A percentile compares a stretch with the other conserved stretches of the same genome.
Conservation (phyloP, 192 early-diverging fungal genomes). For the Backusella morwellensis region DNA sequence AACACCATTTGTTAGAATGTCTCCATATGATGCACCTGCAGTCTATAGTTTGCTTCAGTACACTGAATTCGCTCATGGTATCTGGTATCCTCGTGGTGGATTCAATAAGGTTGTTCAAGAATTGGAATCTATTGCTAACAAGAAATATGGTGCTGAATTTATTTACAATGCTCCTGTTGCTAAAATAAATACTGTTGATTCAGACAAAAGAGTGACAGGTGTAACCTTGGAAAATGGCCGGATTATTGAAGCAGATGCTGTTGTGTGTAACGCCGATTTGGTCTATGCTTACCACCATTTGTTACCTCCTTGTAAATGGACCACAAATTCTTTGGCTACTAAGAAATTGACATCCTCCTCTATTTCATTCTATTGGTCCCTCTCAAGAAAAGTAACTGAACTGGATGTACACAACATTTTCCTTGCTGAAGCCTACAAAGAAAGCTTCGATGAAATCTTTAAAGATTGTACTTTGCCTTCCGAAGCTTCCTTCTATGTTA, state of each 20-base stretch:
- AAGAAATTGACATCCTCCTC: slow-evolving; percentile 53
- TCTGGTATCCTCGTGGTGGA: slow-evolving; percentile 58
- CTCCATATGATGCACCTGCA: slow-evolving; percentile 57
- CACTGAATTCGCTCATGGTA: slow-evolving; percentile 54
- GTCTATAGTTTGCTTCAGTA: slow-evolving; percentile 54
- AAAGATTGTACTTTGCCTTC: slow-evolving; percentile 41
- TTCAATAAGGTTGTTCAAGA: slow-evolving; percentile 49
- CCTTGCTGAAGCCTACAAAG: slow-evolving; percentile 46
- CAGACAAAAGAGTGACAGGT: slow-evolving; percentile 39
- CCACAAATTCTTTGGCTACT: slow-evolving; percentile 26
- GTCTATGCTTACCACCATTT: slow-evolving; percentile 51
- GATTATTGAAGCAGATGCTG: slow-evolving; percentile 46
- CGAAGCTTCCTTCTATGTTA: slow-evolving; percentile 55
- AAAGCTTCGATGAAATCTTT: slow-evolving; percentile 56
- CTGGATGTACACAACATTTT: slow-evolving; percentile 59
- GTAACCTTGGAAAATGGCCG: slow-evolving; percentile 43
- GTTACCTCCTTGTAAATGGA: slow-evolving; percentile 41
- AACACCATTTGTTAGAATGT: slow-evolving; percentile 40
- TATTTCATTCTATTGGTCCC: slow-evolving; percentile 53
- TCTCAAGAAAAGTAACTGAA: slow-evolving; percentile 40
- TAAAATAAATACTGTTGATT: slow-evolving; percentile 38
- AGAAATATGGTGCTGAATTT: slow-evolving; percentile 40
- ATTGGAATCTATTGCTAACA: slow-evolving; percentile 42
- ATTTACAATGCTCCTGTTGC: slow-evolving; percentile 39
- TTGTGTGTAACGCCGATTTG: slow-evolving; percentile 56